These are phyloP conservation scores for Amphirosellinia nigrospora DNA, from an alignment of 495 filamentous ascomycete genomes.

Conservation along the genomic window DNA sequence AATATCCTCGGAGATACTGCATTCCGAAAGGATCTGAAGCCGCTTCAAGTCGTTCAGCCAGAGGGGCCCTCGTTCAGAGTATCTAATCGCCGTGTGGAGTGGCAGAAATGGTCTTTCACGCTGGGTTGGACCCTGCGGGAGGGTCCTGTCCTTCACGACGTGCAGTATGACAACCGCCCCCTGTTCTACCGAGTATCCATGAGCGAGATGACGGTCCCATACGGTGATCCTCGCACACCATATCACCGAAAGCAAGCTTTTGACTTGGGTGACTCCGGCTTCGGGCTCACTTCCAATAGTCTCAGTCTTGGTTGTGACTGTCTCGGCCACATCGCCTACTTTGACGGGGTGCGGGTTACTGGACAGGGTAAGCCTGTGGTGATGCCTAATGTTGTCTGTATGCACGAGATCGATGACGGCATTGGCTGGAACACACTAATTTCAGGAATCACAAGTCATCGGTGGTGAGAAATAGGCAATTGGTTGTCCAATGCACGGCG, in stretches of 20 bases:
- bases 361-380: constrained; percentile 57
- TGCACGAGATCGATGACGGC: constrained; percentile 72
- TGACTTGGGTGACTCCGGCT: constrained; percentile 71
- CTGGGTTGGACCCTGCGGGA: constrained; percentile 70
- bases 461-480: constrained; percentile 64
- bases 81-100: constrained; percentile 66
- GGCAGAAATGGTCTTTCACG: constrained; percentile 74
- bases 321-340: constrained; percentile 36
- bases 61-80: constrained; percentile 48
- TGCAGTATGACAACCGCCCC: constrained; percentile 71
- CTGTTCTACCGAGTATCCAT: constrained; percentile 73
- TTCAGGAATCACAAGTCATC: constrained; percentile 67
- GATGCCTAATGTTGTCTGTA: constrained; percentile 69
- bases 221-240: constrained; percentile 67
- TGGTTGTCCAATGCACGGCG: constrained; percentile 73
- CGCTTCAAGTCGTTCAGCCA: background rate
- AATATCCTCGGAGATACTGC: background rate
- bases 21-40: background rate
- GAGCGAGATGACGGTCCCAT: constrained; percentile 77
- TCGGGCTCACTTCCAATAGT: constrained; percentile 71
- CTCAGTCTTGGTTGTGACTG: constrained; percentile 71
- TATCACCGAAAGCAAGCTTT: constrained; percentile 74
- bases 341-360: constrained; percentile 37
- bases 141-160: constrained; percentile 67
- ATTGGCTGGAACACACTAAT: constrained; percentile 74